Evolutionary conservation across 768 basidiomycete species (phyloP).

Genomic region (Hericium rajendrae): DNA sequence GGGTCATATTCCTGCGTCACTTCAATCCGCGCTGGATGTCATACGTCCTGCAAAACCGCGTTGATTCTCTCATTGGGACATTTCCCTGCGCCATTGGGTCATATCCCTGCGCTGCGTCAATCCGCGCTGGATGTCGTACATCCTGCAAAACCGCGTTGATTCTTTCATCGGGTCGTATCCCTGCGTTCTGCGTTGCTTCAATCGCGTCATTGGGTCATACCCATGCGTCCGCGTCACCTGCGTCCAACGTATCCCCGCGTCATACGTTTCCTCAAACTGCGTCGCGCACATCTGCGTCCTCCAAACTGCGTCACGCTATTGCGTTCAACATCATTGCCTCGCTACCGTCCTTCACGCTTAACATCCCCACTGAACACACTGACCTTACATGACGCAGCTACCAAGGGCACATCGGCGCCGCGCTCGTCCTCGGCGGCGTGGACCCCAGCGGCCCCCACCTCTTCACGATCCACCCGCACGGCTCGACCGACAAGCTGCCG

Average conservation of each 20-base stretch:
- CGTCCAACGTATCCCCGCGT: background rate
- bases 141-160: too few species aligned
- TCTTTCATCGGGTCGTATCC: too few species aligned
- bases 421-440: slow-evolving; percentile 94
- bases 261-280: background rate
- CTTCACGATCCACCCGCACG: slow-evolving; percentile 93
- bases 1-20: background rate
- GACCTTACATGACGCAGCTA: slow-evolving; percentile 38
- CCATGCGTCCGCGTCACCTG: too few species aligned
- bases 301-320: background rate
- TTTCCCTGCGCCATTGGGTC: too few species aligned
- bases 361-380: background rate
- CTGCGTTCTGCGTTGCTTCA: too few species aligned
- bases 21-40: too few species aligned
- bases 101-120: too few species aligned
- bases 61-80: too few species aligned
- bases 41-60: too few species aligned
- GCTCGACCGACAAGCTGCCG: slow-evolving; percentile 96
- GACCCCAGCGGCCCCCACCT: slow-evolving; percentile 90
- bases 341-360: background rate
- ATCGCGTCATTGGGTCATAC: too few species aligned
- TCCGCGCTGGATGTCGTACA: too few species aligned
- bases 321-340: background rate
- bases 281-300: background rate
- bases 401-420: slow-evolving; percentile 91